Conservation (phyloP, 345 rosid genomes). For the Toxicodendron radicans region DNA sequence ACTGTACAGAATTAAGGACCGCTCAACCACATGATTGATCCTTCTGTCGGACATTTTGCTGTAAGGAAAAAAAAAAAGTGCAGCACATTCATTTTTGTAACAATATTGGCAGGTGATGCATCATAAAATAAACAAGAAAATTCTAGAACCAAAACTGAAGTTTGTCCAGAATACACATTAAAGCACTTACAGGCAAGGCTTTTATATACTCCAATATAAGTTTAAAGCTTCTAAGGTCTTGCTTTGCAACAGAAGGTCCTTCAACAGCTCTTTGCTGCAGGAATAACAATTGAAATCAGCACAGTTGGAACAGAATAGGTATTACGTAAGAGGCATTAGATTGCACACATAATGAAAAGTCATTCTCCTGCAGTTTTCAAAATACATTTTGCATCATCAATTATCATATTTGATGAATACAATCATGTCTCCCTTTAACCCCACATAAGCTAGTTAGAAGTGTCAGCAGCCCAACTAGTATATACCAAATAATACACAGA, state of each 20-base stretch:
- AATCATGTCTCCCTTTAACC: not conserved
- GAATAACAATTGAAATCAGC: constrained; percentile 14
- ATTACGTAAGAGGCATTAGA: not conserved
- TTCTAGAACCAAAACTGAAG: constrained; percentile 4
- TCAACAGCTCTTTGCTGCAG: constrained; percentile 70
- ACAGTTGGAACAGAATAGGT: not conserved
- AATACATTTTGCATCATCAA: not conserved
- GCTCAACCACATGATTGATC: not conserved
- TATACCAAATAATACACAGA: not conserved
- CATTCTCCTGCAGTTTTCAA: not conserved
- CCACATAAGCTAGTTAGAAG: not conserved
- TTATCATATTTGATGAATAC: not conserved
- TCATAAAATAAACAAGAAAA: not conserved
- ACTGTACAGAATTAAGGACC: not conserved
- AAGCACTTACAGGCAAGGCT: constrained; percentile 78
- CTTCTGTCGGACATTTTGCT: not conserved
- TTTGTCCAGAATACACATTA: constrained; percentile 6
- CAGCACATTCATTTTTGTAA: not conserved
- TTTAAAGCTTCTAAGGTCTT: constrained; percentile 86
- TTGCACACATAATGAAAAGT: constrained; percentile 1
- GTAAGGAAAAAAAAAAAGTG: not conserved
- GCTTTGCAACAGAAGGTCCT: constrained; percentile 57
- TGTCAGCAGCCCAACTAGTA: not conserved
- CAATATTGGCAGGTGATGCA: not conserved
- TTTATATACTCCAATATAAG: constrained; percentile 83